A percentile compares a stretch with the other conserved stretches of the same genome.
phyloP scores from a whole-genome alignment of 2,329 filamentous ascomycete genomes.

The Alternaria dauci region DNA sequence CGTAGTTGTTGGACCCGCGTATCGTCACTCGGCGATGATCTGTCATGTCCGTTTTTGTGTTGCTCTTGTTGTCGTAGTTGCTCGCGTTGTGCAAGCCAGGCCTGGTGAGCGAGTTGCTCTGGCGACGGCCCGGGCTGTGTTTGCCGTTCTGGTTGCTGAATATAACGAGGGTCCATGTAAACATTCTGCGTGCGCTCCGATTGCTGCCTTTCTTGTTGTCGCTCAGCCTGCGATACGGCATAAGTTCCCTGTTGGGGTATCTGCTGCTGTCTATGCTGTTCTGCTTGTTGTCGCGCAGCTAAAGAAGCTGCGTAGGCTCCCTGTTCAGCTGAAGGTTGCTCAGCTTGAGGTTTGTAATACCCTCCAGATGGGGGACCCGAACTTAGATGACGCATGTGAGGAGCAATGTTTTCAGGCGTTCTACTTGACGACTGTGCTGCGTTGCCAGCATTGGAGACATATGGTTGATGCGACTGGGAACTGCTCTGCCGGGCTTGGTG shows the following conservation, averaged over 20 bases:
- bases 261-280: conserved; percentile 22
- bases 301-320: conserved; percentile 29
- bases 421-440: conserved; percentile 5
- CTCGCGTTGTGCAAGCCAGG: conserved; percentile 14
- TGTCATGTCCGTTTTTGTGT: background rate
- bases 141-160: conserved; percentile 15
- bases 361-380: conserved; percentile 27
- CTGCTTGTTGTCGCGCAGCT: conserved; percentile 22
- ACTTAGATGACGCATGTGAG: conserved; percentile 15
- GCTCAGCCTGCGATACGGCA: conserved; percentile 12
- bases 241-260: conserved; percentile 9
- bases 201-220: conserved; percentile 7
- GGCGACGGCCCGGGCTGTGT: conserved; percentile 5
- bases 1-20: conserved; percentile 23
- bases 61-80: conserved; percentile 15
- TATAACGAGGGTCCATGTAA: conserved; percentile 6
- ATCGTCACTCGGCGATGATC: conserved; percentile 13
- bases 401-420: conserved; percentile 15
- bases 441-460: conserved; percentile 11
- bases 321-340: conserved; percentile 15
- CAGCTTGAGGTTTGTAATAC: conserved; percentile 37
- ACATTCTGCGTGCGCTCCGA: background rate
- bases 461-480: conserved; percentile 15
- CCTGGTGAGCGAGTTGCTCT: conserved; percentile 4
- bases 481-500: conserved; percentile 21